Evolutionary conservation across 1,284 basidiomycete species (phyloP), one percentile per base, ranked within the genome.

Genomic region (Naganishia cerealis): DNA sequence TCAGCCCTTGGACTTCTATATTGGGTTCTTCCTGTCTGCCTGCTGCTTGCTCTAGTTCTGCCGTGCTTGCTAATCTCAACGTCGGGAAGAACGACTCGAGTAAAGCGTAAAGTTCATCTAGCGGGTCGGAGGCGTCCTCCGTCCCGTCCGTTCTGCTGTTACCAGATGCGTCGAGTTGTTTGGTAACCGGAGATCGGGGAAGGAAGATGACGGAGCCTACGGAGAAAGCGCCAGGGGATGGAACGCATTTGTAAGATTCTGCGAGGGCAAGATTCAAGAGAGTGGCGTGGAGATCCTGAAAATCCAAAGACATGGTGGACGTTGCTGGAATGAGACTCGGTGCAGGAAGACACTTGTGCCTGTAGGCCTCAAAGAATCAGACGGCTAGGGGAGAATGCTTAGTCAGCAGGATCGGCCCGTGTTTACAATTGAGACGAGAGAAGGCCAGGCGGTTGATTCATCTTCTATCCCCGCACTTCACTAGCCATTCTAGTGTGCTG

Each of bases 141-240:
- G 7, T 6, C 16, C 36, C 42, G 1, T 7, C 26, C 79, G 67
- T 76, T 33, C 29, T 33, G 29, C 29, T 33, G 29, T 70, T 78
- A 71, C 71, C 80, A 7, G 82, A 69, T 16, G 48, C 18, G 39
- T 63, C n/a, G 50, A 29, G 10, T 56, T 38, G 42, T 3, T 26
- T 29, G 0, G 66, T 29, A 1, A 57, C 46, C 16, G 18, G 83
- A 82, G 73, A 80, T 82, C 55, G 80, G 77, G 68, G 84, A 77
- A 81, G 73, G 42, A 89, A 87, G 57, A 98, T 82, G 42, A 93
- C 86, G 73, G 91, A 95, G 42, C 96, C 95, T 24, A 99, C 96
- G 76, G 91, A 96, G 79, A 98, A 99, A 0, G 94, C 95, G 0
- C 89, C 89, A 2, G 87, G 86, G 8, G 78, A 78, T 1, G 79